Evolutionary conservation across 2,329 filamentous ascomycete species (phyloP).

Genomic region (Aspergillus sclerotialis): DNA sequence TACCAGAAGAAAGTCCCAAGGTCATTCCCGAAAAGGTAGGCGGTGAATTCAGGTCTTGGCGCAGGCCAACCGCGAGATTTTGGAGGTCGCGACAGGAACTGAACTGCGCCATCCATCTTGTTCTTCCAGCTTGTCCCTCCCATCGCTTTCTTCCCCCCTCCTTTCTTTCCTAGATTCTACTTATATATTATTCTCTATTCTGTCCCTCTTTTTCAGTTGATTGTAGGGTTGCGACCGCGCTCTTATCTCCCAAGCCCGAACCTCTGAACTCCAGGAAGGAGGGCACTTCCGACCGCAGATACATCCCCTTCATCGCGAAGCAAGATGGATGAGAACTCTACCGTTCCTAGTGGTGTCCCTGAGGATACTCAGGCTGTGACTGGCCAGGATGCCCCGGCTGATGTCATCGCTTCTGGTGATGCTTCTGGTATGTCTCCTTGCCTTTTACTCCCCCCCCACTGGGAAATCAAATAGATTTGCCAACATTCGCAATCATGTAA

Average conservation of each 20-base stretch:
- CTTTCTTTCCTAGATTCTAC: too few relatives aligned
- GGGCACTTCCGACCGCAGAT: constrained; percentile 23
- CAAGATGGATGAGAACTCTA: constrained; percentile 31
- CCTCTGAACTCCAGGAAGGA: constrained; percentile 12
- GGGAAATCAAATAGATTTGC: constrained; percentile 6
- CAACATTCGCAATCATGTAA: constrained; percentile 13
- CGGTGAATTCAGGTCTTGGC: too few relatives aligned
- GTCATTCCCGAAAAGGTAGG: too few relatives aligned
- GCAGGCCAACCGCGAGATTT: too few relatives aligned
- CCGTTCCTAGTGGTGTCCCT: constrained; percentile 17
- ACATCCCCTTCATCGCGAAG: constrained; percentile 16
- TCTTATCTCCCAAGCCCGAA: background rate
- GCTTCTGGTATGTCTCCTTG: constrained; percentile 24
- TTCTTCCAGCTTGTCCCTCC: too few relatives aligned
- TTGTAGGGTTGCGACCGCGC: too few relatives aligned
- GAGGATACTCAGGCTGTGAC: constrained; percentile 21
- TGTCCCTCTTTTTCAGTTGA: too few relatives aligned
- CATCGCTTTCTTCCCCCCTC: too few relatives aligned
- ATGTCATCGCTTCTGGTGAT: constrained; percentile 17
- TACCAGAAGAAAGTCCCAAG: too few relatives aligned
- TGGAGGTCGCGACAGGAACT: too few relatives aligned
- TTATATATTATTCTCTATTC: too few relatives aligned
- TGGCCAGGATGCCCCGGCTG: constrained; percentile 22
- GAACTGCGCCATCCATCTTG: too few relatives aligned
- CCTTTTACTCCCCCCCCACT: constrained; percentile 7